phyloP scores from a whole-genome alignment of 768 basidiomycete species.

The Paxillus ammoniavirescens region DNA sequence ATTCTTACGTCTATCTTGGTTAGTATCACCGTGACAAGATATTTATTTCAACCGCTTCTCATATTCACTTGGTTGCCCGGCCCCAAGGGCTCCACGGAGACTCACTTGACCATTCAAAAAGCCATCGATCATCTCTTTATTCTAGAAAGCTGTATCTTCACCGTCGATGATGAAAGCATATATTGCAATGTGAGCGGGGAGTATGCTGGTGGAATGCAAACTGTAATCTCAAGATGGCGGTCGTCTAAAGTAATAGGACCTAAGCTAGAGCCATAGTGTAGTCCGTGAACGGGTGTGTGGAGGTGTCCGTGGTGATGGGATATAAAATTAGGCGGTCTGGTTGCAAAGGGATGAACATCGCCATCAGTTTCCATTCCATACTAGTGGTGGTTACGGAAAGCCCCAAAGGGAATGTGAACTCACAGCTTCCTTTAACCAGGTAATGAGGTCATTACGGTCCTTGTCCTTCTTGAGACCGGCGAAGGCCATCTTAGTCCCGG shows the following conservation, averaged over 20 bases:
- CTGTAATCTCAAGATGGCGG: slow-evolving; percentile 6
- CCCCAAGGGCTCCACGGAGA: too few species aligned
- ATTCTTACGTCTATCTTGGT: too few species aligned
- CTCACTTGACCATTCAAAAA: neutral
- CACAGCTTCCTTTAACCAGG: slow-evolving; percentile 76
- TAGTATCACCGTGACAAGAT: too few species aligned
- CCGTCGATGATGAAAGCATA: slow-evolving; percentile 4
- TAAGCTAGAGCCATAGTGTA: slow-evolving; percentile 20
- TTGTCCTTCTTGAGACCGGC: slow-evolving; percentile 98
- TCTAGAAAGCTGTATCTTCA: neutral
- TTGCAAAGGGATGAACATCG: neutral
- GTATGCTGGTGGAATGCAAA: slow-evolving; percentile 21
- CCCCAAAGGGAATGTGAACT: slow-evolving; percentile 24
- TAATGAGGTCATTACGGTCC: slow-evolving; percentile 93
- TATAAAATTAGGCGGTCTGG: slow-evolving; percentile 28
- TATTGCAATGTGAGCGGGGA: slow-evolving; percentile 30
- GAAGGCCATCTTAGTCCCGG: slow-evolving; percentile 98
- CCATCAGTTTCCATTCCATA: neutral
- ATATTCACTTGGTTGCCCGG: too few species aligned
- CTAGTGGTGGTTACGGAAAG: neutral
- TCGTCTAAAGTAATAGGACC: slow-evolving; percentile 39
- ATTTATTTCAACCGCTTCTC: too few species aligned
- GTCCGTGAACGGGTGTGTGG: slow-evolving; percentile 11
- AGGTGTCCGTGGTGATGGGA: slow-evolving; percentile 12
- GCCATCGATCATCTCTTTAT: neutral